Conservation (phyloP, 768 basidiomycete genomes). For the Hortiboletus campestris region DNA sequence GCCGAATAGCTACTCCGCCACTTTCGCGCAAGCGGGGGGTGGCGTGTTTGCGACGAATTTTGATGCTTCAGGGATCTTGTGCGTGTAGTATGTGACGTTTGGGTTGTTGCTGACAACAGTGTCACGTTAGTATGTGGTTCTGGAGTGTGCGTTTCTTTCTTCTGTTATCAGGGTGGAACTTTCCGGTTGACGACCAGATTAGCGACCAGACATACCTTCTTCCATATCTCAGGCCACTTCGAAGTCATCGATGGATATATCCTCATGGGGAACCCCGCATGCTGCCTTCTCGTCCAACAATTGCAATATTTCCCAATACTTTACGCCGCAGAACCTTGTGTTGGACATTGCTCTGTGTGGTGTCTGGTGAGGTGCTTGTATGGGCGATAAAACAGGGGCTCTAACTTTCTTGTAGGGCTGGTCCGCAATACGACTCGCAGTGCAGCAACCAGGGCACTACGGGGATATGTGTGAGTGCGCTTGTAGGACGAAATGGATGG, state of each 20-base stretch:
- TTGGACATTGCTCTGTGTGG: slow-evolving; percentile 58
- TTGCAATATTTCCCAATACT: slow-evolving; percentile 46
- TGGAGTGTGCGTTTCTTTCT: slow-evolving; percentile 40
- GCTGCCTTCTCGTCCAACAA: slow-evolving; percentile 39
- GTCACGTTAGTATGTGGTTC: slow-evolving; percentile 42
- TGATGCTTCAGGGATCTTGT: slow-evolving; percentile 54
- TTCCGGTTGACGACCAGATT: slow-evolving; percentile 12
- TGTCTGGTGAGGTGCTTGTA: slow-evolving; percentile 36
- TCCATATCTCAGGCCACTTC: slow-evolving; percentile 33
- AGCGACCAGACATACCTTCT: slow-evolving; percentile 39
- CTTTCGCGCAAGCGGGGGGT: slow-evolving; percentile 41
- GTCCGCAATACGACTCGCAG: slow-evolving; percentile 42
- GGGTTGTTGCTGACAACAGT: background rate
- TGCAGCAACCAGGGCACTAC: slow-evolving; percentile 41
- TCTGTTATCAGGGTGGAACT: background rate
- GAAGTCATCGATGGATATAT: slow-evolving; percentile 35
- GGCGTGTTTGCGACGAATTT: slow-evolving; percentile 72
- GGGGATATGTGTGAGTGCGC: slow-evolving; percentile 40
- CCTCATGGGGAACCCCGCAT: slow-evolving; percentile 46
- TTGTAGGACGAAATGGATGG: background rate
- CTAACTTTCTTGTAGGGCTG: slow-evolving; percentile 42
- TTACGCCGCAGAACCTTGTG: slow-evolving; percentile 49
- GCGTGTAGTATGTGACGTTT: slow-evolving; percentile 17
- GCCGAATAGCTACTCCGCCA: slow-evolving; percentile 25
- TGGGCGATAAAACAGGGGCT: background rate